Percentiles rank a stretch among this genome's conserved stretches.
phyloP scores from a whole-genome alignment of 2,329 filamentous ascomycete genomes.

The Podosphaera aphanis region DNA sequence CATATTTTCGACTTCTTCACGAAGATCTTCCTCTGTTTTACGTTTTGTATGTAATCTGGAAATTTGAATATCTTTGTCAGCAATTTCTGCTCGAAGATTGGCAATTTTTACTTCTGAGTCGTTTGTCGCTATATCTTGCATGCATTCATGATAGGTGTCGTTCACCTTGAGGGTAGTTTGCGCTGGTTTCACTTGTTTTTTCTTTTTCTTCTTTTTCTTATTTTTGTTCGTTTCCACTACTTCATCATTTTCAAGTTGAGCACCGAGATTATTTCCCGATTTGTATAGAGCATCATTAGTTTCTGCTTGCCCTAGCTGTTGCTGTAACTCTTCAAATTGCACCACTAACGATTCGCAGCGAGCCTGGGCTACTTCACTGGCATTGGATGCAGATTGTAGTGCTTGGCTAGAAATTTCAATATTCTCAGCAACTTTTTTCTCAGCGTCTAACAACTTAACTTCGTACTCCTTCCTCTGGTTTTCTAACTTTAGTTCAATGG shows the following conservation, averaged over 20 bases:
- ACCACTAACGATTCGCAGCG: neutral
- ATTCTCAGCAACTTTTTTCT: conserved; percentile 1
- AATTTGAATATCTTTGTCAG: conserved; percentile 36
- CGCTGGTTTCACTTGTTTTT: conserved; percentile 22
- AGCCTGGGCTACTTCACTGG: neutral
- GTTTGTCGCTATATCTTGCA: conserved; percentile 3
- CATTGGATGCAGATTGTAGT: neutral
- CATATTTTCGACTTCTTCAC: conserved; percentile 68
- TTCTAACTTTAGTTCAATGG: conserved; percentile 8
- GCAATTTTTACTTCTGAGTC: conserved; percentile 13
- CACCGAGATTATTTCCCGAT: neutral
- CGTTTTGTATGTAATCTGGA: conserved; percentile 45
- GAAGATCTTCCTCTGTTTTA: conserved; percentile 52
- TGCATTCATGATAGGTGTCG: conserved; percentile 6
- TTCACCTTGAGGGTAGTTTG: conserved; percentile 13
- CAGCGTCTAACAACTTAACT: conserved; percentile 8
- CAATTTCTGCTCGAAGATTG: conserved; percentile 12
- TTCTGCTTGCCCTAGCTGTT: neutral
- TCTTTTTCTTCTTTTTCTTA: conserved; percentile 79
- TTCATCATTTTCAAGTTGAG: neutral
- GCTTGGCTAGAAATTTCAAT: neutral
- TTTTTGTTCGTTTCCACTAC: conserved; percentile 32
- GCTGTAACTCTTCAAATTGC: neutral
- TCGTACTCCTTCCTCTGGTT: conserved; percentile 8
- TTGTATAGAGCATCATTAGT: conserved; percentile 1